A percentile compares a stretch with the other conserved stretches of the same genome.
These are phyloP conservation scores for Saccharomycopsis oosterbeekiorum DNA, from an alignment of 805 yeast species.

Conservation along the genomic window DNA sequence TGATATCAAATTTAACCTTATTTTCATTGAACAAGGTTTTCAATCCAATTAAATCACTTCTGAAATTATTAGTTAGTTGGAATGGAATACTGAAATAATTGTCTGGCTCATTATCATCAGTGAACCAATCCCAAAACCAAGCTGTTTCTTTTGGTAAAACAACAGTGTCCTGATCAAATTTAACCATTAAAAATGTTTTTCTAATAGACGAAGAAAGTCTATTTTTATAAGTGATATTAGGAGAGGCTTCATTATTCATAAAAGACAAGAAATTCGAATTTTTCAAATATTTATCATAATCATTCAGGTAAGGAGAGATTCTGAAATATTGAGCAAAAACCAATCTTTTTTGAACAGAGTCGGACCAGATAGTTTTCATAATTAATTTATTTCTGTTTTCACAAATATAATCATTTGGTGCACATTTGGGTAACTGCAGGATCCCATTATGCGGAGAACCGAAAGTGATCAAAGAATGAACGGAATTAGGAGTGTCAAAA, in stretches of 20 bases:
- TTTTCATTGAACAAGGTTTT: slow-evolving; percentile 33
- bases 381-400: slow-evolving; percentile 60
- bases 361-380: slow-evolving; percentile 51
- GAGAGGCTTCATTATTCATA: slow-evolving; percentile 49
- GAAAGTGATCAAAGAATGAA: slow-evolving; percentile 43
- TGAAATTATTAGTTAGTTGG: slow-evolving; percentile 39
- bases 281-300: slow-evolving; percentile 44
- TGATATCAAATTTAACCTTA: slow-evolving; percentile 37
- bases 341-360: slow-evolving; percentile 43
- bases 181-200: slow-evolving; percentile 43
- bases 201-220: slow-evolving; percentile 35
- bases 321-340: slow-evolving; percentile 74
- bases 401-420: slow-evolving; percentile 76
- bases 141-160: slow-evolving; percentile 66
- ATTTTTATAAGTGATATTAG: slow-evolving; percentile 30
- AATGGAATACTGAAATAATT: slow-evolving; percentile 37
- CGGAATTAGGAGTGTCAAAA: slow-evolving; percentile 31
- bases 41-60: slow-evolving; percentile 53
- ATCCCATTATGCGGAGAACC: slow-evolving; percentile 81
- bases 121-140: slow-evolving; percentile 34
- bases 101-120: slow-evolving; percentile 35
- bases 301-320: slow-evolving; percentile 32
- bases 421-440: slow-evolving; percentile 53
- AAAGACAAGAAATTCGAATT: slow-evolving; percentile 53
- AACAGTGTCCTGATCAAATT: slow-evolving; percentile 55